A percentile compares a stretch with the other conserved stretches of the same genome.
These are phyloP conservation scores for Neocallimastix lanati DNA, from an alignment of 192 early-diverging fungal species.

Conservation along the genomic window DNA sequence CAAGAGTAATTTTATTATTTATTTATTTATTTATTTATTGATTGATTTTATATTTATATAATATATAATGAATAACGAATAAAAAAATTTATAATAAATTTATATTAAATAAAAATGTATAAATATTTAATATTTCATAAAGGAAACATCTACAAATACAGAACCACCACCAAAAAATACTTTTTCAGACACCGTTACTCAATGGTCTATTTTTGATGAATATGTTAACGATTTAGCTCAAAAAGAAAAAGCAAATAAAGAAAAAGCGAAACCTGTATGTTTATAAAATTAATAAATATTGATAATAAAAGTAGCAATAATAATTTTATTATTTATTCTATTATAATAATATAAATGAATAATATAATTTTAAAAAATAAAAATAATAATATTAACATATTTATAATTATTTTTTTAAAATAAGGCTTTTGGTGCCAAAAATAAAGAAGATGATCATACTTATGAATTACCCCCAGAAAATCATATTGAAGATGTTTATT, in stretches of 20 bases:
- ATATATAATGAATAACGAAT: too few species aligned
- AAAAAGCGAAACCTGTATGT: conserved; percentile 23
- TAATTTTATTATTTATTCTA: too few species aligned
- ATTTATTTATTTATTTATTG: too few species aligned
- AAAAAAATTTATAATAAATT: conserved; percentile 1
- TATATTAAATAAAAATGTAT: background rate
- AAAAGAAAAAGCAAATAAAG: conserved; percentile 38
- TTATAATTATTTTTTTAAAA: background rate
- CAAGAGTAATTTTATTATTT: conserved; percentile 17
- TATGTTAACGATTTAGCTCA: conserved; percentile 34
- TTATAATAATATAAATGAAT: too few species aligned
- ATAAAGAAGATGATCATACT: conserved; percentile 35
- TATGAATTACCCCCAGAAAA: conserved; percentile 20
- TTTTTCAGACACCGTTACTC: conserved; percentile 31
- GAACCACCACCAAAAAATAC: conserved; percentile 36
- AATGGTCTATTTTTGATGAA: conserved; percentile 43
- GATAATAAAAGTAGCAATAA: too few species aligned
- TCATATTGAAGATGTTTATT: conserved; percentile 38
- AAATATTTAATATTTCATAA: too few species aligned
- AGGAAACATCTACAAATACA: conserved; percentile 41
- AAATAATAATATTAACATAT: too few species aligned
- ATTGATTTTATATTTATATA: too few species aligned
- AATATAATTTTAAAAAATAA: too few species aligned
- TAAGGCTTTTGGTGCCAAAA: conserved; percentile 17
- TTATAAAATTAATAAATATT: background rate